phyloP scores from a whole-genome alignment of 306 rosid genomes.

The Pyrus pyrifolia region DNA sequence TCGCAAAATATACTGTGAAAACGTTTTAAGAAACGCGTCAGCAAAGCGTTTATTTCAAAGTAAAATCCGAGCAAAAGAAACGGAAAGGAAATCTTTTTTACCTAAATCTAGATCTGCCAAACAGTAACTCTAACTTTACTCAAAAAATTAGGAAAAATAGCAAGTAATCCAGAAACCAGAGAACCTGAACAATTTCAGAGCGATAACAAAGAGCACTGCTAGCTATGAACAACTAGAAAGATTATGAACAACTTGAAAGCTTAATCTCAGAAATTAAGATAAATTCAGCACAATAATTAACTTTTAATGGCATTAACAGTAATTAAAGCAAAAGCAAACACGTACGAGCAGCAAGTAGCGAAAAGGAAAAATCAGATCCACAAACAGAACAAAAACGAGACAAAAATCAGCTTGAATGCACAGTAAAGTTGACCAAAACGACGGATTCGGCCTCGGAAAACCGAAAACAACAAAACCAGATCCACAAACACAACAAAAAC shows the following conservation, averaged over 20 bases:
- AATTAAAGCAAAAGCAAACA: neutral
- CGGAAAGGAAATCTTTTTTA: neutral
- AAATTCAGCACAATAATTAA: neutral
- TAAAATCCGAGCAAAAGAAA: neutral
- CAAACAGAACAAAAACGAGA: neutral
- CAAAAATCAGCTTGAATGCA: neutral
- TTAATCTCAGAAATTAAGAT: neutral
- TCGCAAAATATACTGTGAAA: neutral
- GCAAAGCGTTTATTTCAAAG: neutral
- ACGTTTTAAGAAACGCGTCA: neutral
- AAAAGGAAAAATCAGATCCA: conserved; percentile 18
- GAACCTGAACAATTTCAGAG: conserved; percentile 2
- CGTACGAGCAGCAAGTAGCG: neutral
- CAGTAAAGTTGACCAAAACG: conserved; percentile 1
- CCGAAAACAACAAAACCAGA: conserved; percentile 8
- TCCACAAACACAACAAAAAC: conserved; percentile 1
- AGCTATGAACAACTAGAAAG: neutral
- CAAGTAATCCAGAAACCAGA: neutral
- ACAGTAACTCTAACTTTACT: neutral
- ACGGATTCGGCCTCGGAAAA: conserved; percentile 1
- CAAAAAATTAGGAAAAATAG: neutral
- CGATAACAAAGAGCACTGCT: neutral
- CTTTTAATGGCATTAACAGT: neutral
- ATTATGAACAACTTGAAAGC: neutral
- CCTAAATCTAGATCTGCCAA: neutral